Evolutionary conservation across 2,329 filamentous ascomycete genomes (phyloP).

Genomic region (Nectriaceae sp.): DNA sequence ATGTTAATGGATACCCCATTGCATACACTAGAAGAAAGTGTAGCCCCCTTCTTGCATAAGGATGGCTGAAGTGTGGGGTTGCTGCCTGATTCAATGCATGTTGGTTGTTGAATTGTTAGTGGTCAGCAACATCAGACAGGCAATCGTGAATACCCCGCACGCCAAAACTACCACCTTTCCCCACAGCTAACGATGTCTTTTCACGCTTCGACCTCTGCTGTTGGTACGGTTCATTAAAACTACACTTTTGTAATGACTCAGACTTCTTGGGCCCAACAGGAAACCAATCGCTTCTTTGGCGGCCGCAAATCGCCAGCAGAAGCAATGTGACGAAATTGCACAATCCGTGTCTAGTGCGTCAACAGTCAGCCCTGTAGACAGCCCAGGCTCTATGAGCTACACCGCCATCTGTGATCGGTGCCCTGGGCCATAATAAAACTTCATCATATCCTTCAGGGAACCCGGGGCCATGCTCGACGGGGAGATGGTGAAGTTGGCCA

Average conservation of each 20-base stretch:
- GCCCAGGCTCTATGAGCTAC: constrained; percentile 31
- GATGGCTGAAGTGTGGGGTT: too few species aligned
- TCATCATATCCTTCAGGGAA: constrained; percentile 19
- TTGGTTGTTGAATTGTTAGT: too few species aligned
- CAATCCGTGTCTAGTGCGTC: constrained; percentile 19
- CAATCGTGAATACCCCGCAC: too few species aligned
- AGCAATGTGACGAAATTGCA: constrained; percentile 25
- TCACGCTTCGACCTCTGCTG: constrained; percentile 2
- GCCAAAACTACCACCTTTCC: too few species aligned
- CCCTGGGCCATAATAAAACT: constrained; percentile 8
- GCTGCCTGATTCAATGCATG: too few species aligned
- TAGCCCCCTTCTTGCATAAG: too few species aligned
- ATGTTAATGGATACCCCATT: too few species aligned
- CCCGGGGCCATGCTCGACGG: constrained; percentile 9
- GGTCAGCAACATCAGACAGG: too few species aligned
- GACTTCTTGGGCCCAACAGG: constrained; percentile 14
- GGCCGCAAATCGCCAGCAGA: constrained; percentile 22
- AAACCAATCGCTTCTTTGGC: constrained; percentile 18
- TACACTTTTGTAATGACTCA: constrained; percentile 9
- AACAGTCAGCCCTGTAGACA: constrained; percentile 23
- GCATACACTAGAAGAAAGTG: too few species aligned
- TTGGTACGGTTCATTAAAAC: constrained; percentile 5
- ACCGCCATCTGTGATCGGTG: constrained; percentile 26
- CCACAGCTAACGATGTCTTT: too few species aligned
- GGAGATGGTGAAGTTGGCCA: constrained; percentile 23